A percentile compares a stretch with the other conserved stretches of the same genome.
Conservation (phyloP, 495 filamentous ascomycete species). For the Acidiella bohemica region DNA sequence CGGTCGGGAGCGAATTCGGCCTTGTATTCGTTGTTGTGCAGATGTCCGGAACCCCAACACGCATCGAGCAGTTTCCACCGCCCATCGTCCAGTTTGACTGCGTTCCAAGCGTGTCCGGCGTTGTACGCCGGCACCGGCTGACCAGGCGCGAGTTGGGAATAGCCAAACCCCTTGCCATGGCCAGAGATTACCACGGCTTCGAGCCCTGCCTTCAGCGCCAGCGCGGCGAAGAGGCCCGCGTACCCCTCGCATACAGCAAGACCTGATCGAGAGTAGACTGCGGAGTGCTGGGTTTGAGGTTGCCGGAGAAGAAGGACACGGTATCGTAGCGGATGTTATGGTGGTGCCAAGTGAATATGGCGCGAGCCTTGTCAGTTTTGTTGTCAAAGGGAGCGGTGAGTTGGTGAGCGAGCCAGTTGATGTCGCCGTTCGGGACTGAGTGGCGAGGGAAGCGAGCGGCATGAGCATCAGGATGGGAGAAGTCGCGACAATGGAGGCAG, state of each 20-base stretch:
- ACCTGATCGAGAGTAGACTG: slow-evolving; percentile 53
- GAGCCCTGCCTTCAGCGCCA: slow-evolving; percentile 63
- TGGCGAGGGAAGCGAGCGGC: slow-evolving; percentile 63
- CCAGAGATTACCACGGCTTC: slow-evolving; percentile 56
- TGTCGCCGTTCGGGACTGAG: slow-evolving; percentile 47
- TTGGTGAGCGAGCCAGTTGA: slow-evolving; percentile 57
- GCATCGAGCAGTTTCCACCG: slow-evolving; percentile 85
- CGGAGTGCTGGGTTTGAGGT: slow-evolving; percentile 52
- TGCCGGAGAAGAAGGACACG: slow-evolving; percentile 57
- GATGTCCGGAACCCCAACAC: slow-evolving; percentile 79
- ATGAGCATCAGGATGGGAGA: slow-evolving; percentile 62
- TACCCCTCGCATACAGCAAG: slow-evolving; percentile 87
- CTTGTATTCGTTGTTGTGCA: slow-evolving; percentile 44
- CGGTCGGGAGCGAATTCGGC: slow-evolving; percentile 51
- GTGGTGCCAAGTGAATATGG: slow-evolving; percentile 89
- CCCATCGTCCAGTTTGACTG: slow-evolving; percentile 67
- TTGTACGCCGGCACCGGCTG: slow-evolving; percentile 44
- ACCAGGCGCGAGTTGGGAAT: slow-evolving; percentile 40
- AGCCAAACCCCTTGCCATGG: slow-evolving; percentile 79
- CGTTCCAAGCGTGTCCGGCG: slow-evolving; percentile 80
- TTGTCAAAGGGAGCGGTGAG: slow-evolving; percentile 71
- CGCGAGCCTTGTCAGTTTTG: slow-evolving; percentile 75
- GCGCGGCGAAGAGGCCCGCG: slow-evolving; percentile 61
- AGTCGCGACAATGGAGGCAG: slow-evolving; percentile 80
- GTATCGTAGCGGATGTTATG: slow-evolving; percentile 84